Percentiles rank a stretch among this genome's conserved stretches.
Conservation (phyloP, 176 grass and related monocot genomes). For the Avena atlantica region DNA sequence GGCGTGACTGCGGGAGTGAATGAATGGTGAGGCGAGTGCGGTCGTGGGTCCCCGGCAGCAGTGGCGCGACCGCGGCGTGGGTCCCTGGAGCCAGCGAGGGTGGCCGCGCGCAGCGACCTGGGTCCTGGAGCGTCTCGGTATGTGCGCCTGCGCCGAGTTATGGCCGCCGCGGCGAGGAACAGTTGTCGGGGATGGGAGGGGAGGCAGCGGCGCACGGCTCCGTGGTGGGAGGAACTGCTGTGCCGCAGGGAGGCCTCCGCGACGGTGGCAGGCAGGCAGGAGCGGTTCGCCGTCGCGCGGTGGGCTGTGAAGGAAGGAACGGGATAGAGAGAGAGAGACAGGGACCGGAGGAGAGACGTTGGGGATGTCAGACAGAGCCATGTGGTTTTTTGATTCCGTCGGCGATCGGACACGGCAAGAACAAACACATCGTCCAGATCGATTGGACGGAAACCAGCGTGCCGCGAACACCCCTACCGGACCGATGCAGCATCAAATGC, state of each 20-base stretch:
- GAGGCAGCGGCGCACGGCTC: neutral
- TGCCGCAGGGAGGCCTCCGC: too few relatives aligned
- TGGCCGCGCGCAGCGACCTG: neutral
- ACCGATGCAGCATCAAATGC: too few relatives aligned
- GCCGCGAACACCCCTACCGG: too few relatives aligned
- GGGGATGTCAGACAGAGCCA: too few relatives aligned
- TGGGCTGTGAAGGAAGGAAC: neutral
- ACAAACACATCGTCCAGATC: too few relatives aligned
- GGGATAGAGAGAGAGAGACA: too few relatives aligned
- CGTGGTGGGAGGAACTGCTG: neutral
- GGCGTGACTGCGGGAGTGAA: neutral
- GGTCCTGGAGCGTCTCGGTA: neutral
- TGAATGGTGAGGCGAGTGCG: neutral
- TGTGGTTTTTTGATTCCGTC: too few relatives aligned
- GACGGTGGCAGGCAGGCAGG: neutral
- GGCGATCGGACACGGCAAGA: too few relatives aligned
- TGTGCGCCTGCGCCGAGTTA: neutral
- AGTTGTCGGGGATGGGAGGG: constrained; percentile 4
- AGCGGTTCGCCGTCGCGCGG: neutral
- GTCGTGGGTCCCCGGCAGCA: neutral
- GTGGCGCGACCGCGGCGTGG: neutral
- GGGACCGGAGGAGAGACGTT: too few relatives aligned
- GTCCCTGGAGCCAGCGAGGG: rapidly evolving
- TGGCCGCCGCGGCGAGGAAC: constrained; percentile 1
- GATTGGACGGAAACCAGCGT: too few relatives aligned